phyloP scores from a whole-genome alignment of 1,284 basidiomycete species.

The Rhodofomes roseus region DNA sequence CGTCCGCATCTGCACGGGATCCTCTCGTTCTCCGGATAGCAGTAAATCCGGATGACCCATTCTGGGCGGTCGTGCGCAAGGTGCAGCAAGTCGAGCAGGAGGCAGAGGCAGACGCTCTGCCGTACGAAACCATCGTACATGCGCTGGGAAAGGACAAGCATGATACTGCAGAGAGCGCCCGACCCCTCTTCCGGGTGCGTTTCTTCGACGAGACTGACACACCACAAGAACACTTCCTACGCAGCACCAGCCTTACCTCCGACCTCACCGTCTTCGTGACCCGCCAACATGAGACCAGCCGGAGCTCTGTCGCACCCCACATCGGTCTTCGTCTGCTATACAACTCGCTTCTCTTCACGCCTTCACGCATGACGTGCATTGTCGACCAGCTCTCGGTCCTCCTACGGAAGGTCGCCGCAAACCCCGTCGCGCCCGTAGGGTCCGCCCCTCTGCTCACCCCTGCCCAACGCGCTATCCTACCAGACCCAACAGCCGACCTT shows the following conservation, averaged over 20 bases:
- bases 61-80: slow-evolving; percentile 87
- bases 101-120: slow-evolving; percentile 80
- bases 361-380: slow-evolving; percentile 72
- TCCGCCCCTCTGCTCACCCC: slow-evolving; percentile 81
- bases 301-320: slow-evolving; percentile 71
- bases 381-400: slow-evolving; percentile 86
- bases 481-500: slow-evolving; percentile 85
- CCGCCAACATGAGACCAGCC: slow-evolving; percentile 62
- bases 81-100: slow-evolving; percentile 85
- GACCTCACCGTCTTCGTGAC: slow-evolving; percentile 88
- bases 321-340: slow-evolving; percentile 87
- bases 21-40: slow-evolving; percentile 86
- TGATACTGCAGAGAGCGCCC: slow-evolving; percentile 44
- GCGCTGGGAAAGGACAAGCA: slow-evolving; percentile 71
- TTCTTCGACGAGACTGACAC: slow-evolving; percentile 93
- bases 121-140: slow-evolving; percentile 78
- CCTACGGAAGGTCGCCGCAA: slow-evolving; percentile 68
- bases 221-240: slow-evolving; percentile 72
- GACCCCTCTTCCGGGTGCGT: slow-evolving; percentile 87
- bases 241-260: slow-evolving; percentile 79
- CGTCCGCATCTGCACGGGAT: slow-evolving; percentile 72
- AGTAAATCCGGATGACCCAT: slow-evolving; percentile 86
- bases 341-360: slow-evolving; percentile 93
- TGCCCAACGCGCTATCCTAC: slow-evolving; percentile 69
- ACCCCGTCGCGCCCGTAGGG: slow-evolving; percentile 63